Percentiles rank a stretch among this genome's conserved stretches.
Conservation (phyloP, 2,329 filamentous ascomycete genomes). For the Colletotrichum cereale region DNA sequence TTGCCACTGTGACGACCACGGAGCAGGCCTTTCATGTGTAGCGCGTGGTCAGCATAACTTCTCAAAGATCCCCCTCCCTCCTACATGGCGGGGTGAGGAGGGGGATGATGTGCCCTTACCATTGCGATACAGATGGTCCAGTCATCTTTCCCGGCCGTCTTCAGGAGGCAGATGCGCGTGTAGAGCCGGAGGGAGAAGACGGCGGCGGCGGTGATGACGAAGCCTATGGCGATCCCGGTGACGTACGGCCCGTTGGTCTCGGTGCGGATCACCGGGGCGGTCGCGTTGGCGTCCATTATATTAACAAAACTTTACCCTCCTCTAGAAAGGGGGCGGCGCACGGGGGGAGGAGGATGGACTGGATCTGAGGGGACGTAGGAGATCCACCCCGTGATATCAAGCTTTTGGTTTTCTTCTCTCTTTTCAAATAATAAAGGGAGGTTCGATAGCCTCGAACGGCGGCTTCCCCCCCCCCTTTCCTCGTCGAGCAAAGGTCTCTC, state of each 20-base stretch:
- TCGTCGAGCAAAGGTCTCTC: not conserved
- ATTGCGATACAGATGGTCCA: constrained; percentile 45
- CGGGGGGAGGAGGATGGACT: not conserved
- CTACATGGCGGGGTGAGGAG: not conserved
- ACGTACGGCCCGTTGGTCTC: constrained; percentile 43
- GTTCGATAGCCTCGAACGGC: too few relatives aligned
- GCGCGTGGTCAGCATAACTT: constrained; percentile 17
- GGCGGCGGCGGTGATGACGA: constrained; percentile 36
- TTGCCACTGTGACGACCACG: constrained; percentile 36
- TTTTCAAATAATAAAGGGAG: too few relatives aligned
- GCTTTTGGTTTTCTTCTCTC: not conserved
- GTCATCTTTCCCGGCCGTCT: constrained; percentile 46
- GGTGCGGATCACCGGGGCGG: constrained; percentile 28
- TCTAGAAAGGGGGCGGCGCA: too few relatives aligned
- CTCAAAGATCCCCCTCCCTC: not conserved
- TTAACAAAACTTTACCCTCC: too few relatives aligned
- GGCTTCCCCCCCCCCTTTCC: not conserved
- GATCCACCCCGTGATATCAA: not conserved
- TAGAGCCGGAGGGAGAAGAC: constrained; percentile 44
- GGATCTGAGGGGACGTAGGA: not conserved
- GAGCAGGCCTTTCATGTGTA: constrained; percentile 39
- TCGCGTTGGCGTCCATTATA: not conserved
- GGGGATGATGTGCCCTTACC: constrained; percentile 26
- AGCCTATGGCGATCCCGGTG: constrained; percentile 42
- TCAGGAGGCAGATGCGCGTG: constrained; percentile 43